Conservation (phyloP, 2,329 filamentous ascomycete species). For the Alternaria arborescens region DNA sequence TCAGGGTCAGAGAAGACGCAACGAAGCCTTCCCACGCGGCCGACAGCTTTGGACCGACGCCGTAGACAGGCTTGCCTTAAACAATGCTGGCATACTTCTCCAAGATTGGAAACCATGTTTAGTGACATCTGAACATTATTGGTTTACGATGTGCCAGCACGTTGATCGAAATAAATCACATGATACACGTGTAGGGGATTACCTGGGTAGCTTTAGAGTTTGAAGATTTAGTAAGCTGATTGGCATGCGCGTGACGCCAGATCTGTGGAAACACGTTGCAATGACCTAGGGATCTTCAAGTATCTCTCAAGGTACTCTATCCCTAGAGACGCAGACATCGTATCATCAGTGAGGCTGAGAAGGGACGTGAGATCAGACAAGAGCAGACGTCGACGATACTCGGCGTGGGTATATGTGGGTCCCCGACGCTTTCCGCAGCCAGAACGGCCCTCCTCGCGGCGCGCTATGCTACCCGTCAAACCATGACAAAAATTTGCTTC, state of each 20-base stretch:
- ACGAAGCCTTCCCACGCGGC: not conserved
- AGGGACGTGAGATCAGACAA: not conserved
- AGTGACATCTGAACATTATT: not conserved
- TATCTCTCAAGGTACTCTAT: not conserved
- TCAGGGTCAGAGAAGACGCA: not conserved
- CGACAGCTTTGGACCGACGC: not conserved
- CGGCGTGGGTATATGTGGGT: constrained; percentile 13
- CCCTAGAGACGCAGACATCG: not conserved
- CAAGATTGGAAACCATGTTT: not conserved
- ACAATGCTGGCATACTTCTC: not conserved
- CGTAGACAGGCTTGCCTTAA: not conserved
- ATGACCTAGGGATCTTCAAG: not conserved
- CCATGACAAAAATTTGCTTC: constrained; percentile 17
- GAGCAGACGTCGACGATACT: not conserved
- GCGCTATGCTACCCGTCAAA: constrained; percentile 5
- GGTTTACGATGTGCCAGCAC: not conserved
- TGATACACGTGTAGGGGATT: not conserved
- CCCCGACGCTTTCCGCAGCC: constrained; percentile 31
- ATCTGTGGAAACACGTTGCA: not conserved
- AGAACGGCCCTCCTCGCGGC: constrained; percentile 25
- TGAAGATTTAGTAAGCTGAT: not conserved
- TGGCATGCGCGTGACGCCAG: not conserved
- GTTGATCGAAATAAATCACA: not conserved
- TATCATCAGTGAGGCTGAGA: not conserved
- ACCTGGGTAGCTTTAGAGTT: not conserved